Evolutionary conservation across 1,139 yeast genomes (phyloP), one percentile per base, ranked within the genome.

Genomic region (Ogataea hybrid): DNA sequence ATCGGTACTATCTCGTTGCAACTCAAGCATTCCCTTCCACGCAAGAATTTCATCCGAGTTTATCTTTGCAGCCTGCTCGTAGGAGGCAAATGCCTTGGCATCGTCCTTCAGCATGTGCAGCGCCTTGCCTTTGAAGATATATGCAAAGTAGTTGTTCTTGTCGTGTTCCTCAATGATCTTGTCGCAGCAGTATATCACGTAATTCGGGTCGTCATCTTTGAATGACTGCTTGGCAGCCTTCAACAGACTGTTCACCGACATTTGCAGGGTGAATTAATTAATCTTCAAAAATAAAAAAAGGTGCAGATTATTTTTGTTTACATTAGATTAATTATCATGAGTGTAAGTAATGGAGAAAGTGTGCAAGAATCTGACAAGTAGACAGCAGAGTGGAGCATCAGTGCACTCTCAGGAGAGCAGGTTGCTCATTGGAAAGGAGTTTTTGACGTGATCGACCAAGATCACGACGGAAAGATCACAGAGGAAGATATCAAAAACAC

Each of bases 401-500:
- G 37, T 20, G 44, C 47, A 32, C 38, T 58, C 3, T 47, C 60
- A 1, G 52, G 51, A 32, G 54, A 50, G 14, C 61, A 60, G 39
- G 41, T 60, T 3, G 52, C 50, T 15, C 50, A 42, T 10, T 52
- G 50, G 39, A 52, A 55, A 37, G 43, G 61, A 17, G 31, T 61
- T 22, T 77, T 77, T 56, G 70, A 76, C 10, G 63, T 88, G 52
- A 77, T 90, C n/a, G 97, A 90, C 57, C 86, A 86, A 28, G 94
- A 89, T 48, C 81, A 86, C 28, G 92, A 88, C 54, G 88, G 92
- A 1, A 58, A 64, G 8, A 79, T 90, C 35, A 69, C 84, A 1
- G 61, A 67, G 20, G 67, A 67, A 2, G 96, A 90, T 59, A 58
- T 90, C 48, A 66, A 67, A 31, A 72, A 74, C 29, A 69, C 85